These are phyloP conservation scores for Cyberlindnera suaveolens DNA, from an alignment of 805 yeast genomes.

Conservation along the genomic window DNA sequence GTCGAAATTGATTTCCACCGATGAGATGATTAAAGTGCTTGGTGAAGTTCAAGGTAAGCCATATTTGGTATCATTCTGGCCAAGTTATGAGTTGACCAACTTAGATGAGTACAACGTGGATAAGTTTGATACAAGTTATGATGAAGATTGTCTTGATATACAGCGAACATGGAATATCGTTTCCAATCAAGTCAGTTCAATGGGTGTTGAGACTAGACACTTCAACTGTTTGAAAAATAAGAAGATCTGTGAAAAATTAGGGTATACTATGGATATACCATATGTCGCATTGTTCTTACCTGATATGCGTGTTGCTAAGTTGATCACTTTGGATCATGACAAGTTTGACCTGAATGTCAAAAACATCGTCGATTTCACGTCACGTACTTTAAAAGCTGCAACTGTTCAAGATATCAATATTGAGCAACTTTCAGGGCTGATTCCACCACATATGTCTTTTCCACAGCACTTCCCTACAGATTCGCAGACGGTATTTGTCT, in stretches of 20 bases:
- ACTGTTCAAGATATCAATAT: conserved; percentile 28
- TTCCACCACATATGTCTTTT: background rate
- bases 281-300: conserved; percentile 48
- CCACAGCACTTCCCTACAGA: conserved; percentile 12
- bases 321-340: conserved; percentile 27
- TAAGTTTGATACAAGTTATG: conserved; percentile 33
- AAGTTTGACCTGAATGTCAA: conserved; percentile 20
- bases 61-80: conserved; percentile 60
- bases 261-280: conserved; percentile 35
- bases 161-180: conserved; percentile 53
- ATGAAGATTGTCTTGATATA: conserved; percentile 45
- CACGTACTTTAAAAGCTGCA: conserved; percentile 41
- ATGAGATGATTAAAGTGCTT: conserved; percentile 40
- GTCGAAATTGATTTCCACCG: conserved; percentile 34
- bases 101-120: conserved; percentile 28
- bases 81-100: conserved; percentile 37
- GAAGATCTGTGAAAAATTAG: conserved; percentile 47
- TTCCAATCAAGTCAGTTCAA: conserved; percentile 38
- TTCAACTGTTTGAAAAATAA: conserved; percentile 51
- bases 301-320: conserved; percentile 35
- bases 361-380: conserved; percentile 38
- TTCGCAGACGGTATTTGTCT: conserved; percentile 47
- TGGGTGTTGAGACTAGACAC: conserved; percentile 41
- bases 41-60: conserved; percentile 40
- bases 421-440: conserved; percentile 14